Evolutionary conservation across 2,329 filamentous ascomycete genomes (phyloP).

Genomic region (Sclerotinia sclerotiorum): DNA sequence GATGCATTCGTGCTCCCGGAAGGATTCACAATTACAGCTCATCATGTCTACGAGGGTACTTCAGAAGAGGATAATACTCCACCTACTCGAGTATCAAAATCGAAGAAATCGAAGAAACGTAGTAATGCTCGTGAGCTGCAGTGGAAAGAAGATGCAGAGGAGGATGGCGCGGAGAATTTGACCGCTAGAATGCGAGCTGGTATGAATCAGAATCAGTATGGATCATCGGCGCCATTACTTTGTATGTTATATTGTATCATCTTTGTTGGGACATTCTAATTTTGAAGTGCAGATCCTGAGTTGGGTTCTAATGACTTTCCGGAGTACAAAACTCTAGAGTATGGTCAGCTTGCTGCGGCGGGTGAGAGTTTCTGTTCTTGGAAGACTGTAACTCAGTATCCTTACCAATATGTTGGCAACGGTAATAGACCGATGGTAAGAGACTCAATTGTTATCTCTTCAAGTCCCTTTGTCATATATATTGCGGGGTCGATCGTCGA

Average conservation of each 20-base stretch:
- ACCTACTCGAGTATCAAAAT: not conserved
- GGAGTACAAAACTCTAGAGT: conserved; percentile 30
- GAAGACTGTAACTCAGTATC: conserved; percentile 57
- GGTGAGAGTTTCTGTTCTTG: conserved; percentile 50
- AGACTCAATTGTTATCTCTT: not conserved
- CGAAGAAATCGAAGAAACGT: not conserved
- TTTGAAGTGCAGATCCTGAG: conserved; percentile 9
- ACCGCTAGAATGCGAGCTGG: conserved; percentile 8
- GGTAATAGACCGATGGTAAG: conserved; percentile 43
- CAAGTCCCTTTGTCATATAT: not conserved
- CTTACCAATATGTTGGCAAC: conserved; percentile 57
- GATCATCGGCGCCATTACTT: conserved; percentile 14
- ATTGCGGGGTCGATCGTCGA: not conserved
- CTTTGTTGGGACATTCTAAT: not conserved
- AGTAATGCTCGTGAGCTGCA: not conserved
- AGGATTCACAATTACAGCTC: conserved; percentile 9
- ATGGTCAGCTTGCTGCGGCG: conserved; percentile 35
- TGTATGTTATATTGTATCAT: not conserved
- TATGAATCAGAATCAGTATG: not conserved
- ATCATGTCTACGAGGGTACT: conserved; percentile 17
- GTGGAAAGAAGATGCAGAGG: not conserved
- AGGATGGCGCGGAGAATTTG: conserved; percentile 6
- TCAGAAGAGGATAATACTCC: conserved; percentile 3
- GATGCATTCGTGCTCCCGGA: conserved; percentile 6
- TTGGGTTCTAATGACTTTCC: conserved; percentile 20